Conservation (phyloP, 768 basidiomycete genomes). For the Crassisporium funariophilum region DNA sequence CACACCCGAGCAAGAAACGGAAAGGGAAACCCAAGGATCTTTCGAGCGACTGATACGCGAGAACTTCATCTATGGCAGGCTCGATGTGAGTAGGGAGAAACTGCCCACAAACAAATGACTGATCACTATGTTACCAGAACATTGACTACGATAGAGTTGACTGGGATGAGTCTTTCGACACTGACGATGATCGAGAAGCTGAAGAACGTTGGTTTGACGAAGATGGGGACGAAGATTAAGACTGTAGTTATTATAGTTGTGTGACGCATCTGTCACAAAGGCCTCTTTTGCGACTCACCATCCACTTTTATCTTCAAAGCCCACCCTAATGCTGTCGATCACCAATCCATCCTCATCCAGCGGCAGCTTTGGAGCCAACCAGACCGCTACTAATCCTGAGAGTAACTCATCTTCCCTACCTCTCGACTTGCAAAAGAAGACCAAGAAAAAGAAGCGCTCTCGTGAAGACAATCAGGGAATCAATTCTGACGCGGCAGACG, state of each 20-base stretch:
- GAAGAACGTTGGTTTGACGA: conserved; percentile 79
- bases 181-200: conserved; percentile 56
- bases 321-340: conserved; percentile 47
- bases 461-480: conserved; percentile 28
- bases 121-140: conserved; percentile 38
- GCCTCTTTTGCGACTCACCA: conserved; percentile 7
- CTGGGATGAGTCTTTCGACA: conserved; percentile 74
- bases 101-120: not conserved
- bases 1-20: conserved; percentile 42
- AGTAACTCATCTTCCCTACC: conserved; percentile 9
- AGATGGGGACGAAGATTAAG: conserved; percentile 36
- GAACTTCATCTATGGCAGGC: conserved; percentile 71
- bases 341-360: conserved; percentile 18
- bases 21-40: conserved; percentile 47
- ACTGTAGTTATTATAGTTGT: conserved; percentile 3
- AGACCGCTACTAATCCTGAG: conserved; percentile 17
- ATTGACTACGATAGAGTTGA: conserved; percentile 73
- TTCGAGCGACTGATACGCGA: conserved; percentile 71
- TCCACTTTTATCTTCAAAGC: conserved; percentile 28
- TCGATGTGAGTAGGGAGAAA: conserved; percentile 55
- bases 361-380: conserved; percentile 20
- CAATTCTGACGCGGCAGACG: conserved; percentile 14
- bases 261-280: conserved; percentile 9
- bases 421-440: conserved; percentile 17
- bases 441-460: conserved; percentile 42